A percentile compares a stretch with the other conserved stretches of the same genome.
Conservation (phyloP, 176 grass and related monocot species). For the Rhynchospora pubera region DNA sequence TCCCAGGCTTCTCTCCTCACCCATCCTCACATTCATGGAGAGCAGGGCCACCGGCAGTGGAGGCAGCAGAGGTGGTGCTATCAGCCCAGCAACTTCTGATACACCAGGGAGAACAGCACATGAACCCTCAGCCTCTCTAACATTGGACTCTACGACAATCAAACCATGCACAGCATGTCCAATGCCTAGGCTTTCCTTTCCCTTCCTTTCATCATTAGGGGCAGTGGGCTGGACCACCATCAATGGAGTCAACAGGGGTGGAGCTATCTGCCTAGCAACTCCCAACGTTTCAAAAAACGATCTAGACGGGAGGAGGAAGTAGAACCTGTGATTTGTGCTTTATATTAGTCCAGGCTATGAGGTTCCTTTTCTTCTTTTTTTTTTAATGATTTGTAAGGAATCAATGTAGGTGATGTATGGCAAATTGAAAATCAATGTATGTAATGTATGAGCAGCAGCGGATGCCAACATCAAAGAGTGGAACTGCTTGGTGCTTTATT, state of each 20-base stretch:
- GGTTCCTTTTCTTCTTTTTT: not conserved
- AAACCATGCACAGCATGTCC: too few species aligned
- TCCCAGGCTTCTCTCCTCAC: not conserved
- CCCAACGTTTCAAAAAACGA: conserved; percentile 55
- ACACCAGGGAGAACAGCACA: not conserved
- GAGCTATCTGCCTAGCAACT: not conserved
- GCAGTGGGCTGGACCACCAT: not conserved
- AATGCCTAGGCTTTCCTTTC: not conserved
- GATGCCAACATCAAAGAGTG: not conserved
- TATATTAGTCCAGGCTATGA: not conserved
- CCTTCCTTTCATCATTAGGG: not conserved
- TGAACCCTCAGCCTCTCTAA: not conserved
- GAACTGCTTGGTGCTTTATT: not conserved
- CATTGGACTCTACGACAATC: too few species aligned
- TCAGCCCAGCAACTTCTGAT: not conserved
- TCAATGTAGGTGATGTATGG: not conserved
- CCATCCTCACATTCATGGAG: not conserved
- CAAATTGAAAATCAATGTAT: too few species aligned
- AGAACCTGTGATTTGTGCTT: conserved; percentile 33
- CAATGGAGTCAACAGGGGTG: not conserved
- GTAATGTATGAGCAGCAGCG: not conserved
- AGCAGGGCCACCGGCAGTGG: not conserved
- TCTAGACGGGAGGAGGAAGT: conserved; percentile 67
- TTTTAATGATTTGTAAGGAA: too few species aligned
- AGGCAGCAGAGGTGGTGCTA: not conserved